Evolutionary conservation across 1,284 basidiomycete species (phyloP).

Genomic region (Tilletia walkeri): DNA sequence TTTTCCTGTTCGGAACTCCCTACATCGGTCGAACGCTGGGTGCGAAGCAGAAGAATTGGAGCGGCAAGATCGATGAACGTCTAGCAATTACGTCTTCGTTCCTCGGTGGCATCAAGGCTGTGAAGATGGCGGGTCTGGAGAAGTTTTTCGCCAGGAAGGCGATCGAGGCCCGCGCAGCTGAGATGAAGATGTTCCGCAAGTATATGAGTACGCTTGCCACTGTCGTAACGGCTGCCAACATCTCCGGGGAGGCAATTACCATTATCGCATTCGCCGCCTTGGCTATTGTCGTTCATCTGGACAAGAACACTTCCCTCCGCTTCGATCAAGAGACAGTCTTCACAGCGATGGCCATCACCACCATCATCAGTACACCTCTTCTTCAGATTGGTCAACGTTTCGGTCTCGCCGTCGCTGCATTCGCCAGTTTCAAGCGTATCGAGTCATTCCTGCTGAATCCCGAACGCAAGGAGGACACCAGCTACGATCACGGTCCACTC

Average conservation of each 20-base stretch:
- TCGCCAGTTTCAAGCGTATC: constrained; percentile 39
- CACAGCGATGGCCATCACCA: constrained; percentile 40
- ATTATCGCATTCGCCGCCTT: constrained; percentile 34
- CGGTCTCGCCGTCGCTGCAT: constrained; percentile 36
- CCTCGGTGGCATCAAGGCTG: constrained; percentile 42
- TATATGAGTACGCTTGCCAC: constrained; percentile 25
- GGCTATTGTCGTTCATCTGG: constrained; percentile 30
- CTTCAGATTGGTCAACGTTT: constrained; percentile 43
- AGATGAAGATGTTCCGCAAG: constrained; percentile 28
- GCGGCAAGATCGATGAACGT: constrained; percentile 35
- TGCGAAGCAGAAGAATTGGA: constrained; percentile 36
- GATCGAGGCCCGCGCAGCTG: constrained; percentile 29
- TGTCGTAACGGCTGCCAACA: constrained; percentile 31
- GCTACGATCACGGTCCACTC: neutral
- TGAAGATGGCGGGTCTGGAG: constrained; percentile 49
- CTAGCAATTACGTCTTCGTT: constrained; percentile 39
- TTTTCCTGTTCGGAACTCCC: constrained; percentile 37
- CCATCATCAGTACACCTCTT: constrained; percentile 38
- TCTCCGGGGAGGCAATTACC: constrained; percentile 29
- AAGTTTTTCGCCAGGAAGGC: constrained; percentile 33
- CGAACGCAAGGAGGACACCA: constrained; percentile 22
- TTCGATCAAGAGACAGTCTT: constrained; percentile 42
- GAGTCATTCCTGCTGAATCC: constrained; percentile 30
- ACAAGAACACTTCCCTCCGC: constrained; percentile 27
- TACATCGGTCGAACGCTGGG: constrained; percentile 28